phyloP scores from a whole-genome alignment of 169 alveolate genomes.

The Eimeria acervulina region DNA sequence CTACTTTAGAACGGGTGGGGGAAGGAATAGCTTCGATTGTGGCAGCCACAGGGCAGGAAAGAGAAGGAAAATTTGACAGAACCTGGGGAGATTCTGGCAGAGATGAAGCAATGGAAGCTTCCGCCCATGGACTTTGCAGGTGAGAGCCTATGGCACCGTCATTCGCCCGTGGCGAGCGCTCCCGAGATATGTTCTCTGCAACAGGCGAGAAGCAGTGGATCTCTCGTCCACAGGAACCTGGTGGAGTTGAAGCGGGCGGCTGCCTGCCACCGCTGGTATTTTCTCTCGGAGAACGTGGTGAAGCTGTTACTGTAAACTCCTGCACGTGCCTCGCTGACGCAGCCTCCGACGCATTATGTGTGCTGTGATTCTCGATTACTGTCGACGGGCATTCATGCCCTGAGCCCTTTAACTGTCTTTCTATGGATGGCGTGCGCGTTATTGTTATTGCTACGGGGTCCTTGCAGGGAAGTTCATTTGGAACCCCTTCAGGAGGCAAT shows the following conservation, averaged over 20 bases:
- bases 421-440: background rate
- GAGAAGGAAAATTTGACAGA: slow-evolving; percentile 59
- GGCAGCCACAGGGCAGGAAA: slow-evolving; percentile 69
- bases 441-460: background rate
- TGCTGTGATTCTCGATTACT: background rate
- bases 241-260: background rate
- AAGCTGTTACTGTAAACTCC: background rate
- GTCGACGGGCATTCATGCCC: background rate
- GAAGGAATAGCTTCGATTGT: slow-evolving; percentile 25
- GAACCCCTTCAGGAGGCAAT: background rate
- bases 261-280: background rate
- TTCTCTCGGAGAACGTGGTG: background rate
- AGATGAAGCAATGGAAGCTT: slow-evolving; percentile 60
- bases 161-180: background rate
- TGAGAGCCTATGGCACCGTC: background rate
- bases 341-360: background rate
- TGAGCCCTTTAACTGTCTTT: background rate
- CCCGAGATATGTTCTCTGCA: background rate
- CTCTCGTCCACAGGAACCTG: background rate
- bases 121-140: slow-evolving; percentile 55
- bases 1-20: background rate
- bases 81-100: slow-evolving; percentile 61
- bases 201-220: background rate
- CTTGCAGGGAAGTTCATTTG: background rate
- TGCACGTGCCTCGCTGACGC: background rate